Conservation (phyloP, 2,329 filamentous ascomycete species). For the Calonectria pteridis region DNA sequence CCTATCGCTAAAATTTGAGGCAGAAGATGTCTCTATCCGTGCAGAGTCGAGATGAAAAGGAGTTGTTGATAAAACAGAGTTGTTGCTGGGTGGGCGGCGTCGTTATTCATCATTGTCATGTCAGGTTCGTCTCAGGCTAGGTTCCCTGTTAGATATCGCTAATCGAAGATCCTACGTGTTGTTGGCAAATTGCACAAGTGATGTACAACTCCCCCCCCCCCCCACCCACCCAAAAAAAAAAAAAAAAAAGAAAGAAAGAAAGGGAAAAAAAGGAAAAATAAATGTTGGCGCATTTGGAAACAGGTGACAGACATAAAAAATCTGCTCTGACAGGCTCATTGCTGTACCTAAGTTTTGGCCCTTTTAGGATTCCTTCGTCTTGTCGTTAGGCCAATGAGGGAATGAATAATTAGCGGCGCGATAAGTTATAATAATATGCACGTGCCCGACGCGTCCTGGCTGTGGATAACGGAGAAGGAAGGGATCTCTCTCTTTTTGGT, state of each 20-base stretch:
- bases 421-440: neutral
- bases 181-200: neutral
- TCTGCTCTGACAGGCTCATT: neutral
- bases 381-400: neutral
- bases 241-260: neutral
- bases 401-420: neutral
- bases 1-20: neutral
- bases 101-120: neutral
- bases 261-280: neutral
- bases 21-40: neutral
- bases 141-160: constrained; percentile 16
- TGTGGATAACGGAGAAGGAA: neutral
- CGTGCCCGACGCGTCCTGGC: neutral
- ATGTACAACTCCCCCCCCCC: neutral
- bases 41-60: neutral
- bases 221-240: neutral
- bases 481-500: neutral
- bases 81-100: neutral
- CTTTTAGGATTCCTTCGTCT: neutral
- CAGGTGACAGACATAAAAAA: neutral
- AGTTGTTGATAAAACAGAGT: neutral
- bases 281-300: neutral
- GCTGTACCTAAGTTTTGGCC: neutral
- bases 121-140: neutral
- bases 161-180: constrained; percentile 6